Base-by-base conservation (phyloP, 805 yeast species). In the Scheffersomyces amazonensis region DNA sequence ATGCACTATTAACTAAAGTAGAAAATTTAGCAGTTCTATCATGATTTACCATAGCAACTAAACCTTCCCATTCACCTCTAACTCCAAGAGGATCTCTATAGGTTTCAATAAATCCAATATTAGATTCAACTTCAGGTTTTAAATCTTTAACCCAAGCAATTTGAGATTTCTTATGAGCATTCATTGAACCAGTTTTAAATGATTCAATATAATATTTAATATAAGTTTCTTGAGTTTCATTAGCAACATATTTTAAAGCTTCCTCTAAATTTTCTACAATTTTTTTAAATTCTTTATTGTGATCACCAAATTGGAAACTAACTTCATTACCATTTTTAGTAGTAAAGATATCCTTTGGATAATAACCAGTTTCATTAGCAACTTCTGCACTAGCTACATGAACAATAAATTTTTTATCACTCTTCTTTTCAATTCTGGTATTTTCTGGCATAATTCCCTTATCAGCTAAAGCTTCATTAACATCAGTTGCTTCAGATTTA, bases 31-130 rank as follows among this genome's bases (percentile, higher is more conserved):
- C 81, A 13, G 96, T 88, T 44, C 95, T 75, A 45, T 87, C 91
- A 55, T 84, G 83, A 62, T 88, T 87, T 39, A 88, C 95, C 78
- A 87, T 84, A 16, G 96, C 91, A 23, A 88, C 93, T 34, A 88
- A 66, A 20, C 95, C 87, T 65, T 88, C 96, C 91, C 93, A 88
- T 62, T 88, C 96, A 42, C 96, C 96, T 54, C 89, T 76, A 33
- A 87, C 87, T 33, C 96, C 96, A 22, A 90, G 77, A 12, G 96
- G 95, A 57, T 87, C 96, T 61, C 96, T 75, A 65, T 88, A 88
- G 20, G 96, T 88, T 66, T 88, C 96, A 50, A 88, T 88, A 58
- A 88, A 88, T 0, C 96, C 96, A 50, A 88, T 78, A 57, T 88
- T 87, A 32, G 91, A 80, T 63, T 69, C 75, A 12, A 69, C 75